Percentiles rank a stretch among this genome's conserved stretches.
phyloP scores from a whole-genome alignment of 78 protist species.

The Planoprotostelium fungivorum region DNA sequence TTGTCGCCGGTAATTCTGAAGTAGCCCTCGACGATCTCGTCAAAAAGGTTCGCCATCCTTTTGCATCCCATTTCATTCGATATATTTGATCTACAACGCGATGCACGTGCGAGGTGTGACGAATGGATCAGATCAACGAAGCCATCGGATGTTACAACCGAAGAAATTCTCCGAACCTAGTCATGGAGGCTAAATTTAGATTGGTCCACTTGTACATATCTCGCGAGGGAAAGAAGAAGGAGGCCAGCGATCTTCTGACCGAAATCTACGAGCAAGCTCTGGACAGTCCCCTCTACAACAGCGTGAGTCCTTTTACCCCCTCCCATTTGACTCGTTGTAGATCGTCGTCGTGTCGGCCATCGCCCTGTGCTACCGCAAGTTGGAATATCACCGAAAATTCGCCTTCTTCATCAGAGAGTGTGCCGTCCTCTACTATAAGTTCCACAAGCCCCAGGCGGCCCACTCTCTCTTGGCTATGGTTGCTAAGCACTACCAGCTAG shows the following conservation, averaged over 20 bases:
- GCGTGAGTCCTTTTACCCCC: not conserved
- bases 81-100: not conserved
- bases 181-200: constrained; percentile 31
- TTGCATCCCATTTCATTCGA: not conserved
- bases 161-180: constrained; percentile 26
- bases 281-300: constrained; percentile 14
- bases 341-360: constrained; percentile 27
- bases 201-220: constrained; percentile 42
- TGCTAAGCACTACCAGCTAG: constrained; percentile 30
- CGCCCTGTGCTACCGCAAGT: constrained; percentile 27
- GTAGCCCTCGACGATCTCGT: not conserved
- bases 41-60: not conserved
- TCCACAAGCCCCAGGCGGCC: constrained; percentile 15
- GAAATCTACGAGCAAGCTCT: constrained; percentile 11
- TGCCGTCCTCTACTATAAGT: constrained; percentile 20
- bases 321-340: constrained; percentile 3
- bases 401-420: constrained; percentile 57
- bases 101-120: not conserved
- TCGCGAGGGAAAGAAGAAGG: constrained; percentile 44
- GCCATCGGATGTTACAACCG: constrained; percentile 25
- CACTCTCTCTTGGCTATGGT: constrained; percentile 23
- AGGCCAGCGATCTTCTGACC: constrained; percentile 31
- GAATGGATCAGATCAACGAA: constrained; percentile 9
- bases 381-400: constrained; percentile 54
- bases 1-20: not conserved